These are phyloP conservation scores for Diphasiastrum complanatum DNA, from an alignment of 83 land plant genomes.

Conservation along the genomic window DNA sequence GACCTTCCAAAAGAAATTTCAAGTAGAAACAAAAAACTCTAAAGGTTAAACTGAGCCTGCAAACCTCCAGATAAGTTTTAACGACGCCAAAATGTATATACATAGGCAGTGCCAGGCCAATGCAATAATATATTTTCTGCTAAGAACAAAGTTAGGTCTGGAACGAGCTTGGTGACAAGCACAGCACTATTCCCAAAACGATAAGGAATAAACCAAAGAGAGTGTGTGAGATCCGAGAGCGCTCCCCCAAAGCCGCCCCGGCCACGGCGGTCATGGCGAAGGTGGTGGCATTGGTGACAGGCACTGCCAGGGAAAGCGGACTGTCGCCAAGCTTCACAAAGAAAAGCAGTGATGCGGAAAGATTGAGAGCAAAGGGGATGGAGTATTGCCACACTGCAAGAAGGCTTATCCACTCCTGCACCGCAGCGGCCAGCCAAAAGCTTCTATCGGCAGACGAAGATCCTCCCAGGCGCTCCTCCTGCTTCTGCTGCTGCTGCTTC, in stretches of 20 bases:
- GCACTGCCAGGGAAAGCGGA: slow-evolving; percentile 86
- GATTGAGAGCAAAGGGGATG: slow-evolving; percentile 64
- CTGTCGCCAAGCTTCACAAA: slow-evolving; percentile 47
- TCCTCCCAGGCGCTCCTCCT: neutral
- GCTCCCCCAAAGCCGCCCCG: slow-evolving; percentile 59
- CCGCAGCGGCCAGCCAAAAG: neutral
- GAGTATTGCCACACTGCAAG: slow-evolving; percentile 74
- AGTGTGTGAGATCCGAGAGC: slow-evolving; percentile 35
- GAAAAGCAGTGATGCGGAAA: slow-evolving; percentile 84
- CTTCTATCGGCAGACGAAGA: neutral
- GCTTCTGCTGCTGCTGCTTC: slow-evolving; percentile 1
- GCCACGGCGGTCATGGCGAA: slow-evolving; percentile 80
- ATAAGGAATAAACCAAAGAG: slow-evolving; percentile 52
- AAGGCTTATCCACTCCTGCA: slow-evolving; percentile 48
- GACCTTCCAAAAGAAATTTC: no score
- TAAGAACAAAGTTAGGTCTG: no score
- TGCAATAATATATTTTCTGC: no score
- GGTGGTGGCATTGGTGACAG: slow-evolving; percentile 88
- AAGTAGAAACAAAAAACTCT: no score
- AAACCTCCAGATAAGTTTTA: no score
- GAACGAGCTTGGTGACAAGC: no score
- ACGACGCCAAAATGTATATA: no score
- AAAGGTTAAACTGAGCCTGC: no score
- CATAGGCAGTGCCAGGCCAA: no score
- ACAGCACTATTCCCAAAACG: slow-evolving; percentile 60